Percentiles rank a stretch among this genome's conserved stretches.
These are phyloP conservation scores for Hirsutella thompsonii DNA, from an alignment of 2,329 filamentous ascomycete species.

Conservation along the genomic window DNA sequence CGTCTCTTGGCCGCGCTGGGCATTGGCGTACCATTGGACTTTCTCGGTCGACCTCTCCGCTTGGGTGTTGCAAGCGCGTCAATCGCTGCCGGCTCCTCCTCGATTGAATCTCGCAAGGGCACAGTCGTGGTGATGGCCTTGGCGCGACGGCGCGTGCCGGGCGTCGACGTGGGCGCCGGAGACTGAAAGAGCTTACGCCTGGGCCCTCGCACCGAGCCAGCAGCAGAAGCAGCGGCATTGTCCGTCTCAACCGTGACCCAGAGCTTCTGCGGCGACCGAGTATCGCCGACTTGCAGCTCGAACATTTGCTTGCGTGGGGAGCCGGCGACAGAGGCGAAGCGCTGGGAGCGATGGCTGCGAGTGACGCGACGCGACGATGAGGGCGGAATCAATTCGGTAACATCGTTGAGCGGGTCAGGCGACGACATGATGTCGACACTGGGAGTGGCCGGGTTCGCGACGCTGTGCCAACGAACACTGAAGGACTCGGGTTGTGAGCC, in stretches of 20 bases:
- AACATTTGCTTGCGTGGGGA: slow-evolving; percentile 45
- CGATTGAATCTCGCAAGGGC: slow-evolving; percentile 31
- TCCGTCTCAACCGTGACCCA: slow-evolving; percentile 38
- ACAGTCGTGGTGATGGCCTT: slow-evolving; percentile 33
- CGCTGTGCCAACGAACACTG: slow-evolving; percentile 21
- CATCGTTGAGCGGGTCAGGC: slow-evolving; percentile 35
- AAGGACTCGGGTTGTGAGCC: slow-evolving; percentile 11
- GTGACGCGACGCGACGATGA: slow-evolving; percentile 28
- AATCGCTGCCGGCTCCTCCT: slow-evolving; percentile 18
- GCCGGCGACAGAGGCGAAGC: slow-evolving; percentile 21
- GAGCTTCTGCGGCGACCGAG: slow-evolving; percentile 35
- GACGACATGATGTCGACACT: slow-evolving; percentile 34
- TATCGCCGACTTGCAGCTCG: slow-evolving; percentile 40
- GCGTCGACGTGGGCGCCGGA: slow-evolving; percentile 16
- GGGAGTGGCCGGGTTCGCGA: slow-evolving; percentile 21
- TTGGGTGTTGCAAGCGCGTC: slow-evolving; percentile 23
- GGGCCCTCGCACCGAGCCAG: slow-evolving; percentile 16
- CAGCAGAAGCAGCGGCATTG: slow-evolving; percentile 17
- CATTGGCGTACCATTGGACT: slow-evolving; percentile 38
- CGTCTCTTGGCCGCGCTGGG: slow-evolving; percentile 30
- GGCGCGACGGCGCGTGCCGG: slow-evolving; percentile 18
- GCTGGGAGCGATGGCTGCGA: slow-evolving; percentile 27
- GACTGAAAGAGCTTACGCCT: slow-evolving; percentile 30
- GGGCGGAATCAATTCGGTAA: slow-evolving; percentile 20
- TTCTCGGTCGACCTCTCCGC: slow-evolving; percentile 32